Conservation (phyloP, 176 grass and related monocot genomes). For the Cenchrus purpureus region DNA sequence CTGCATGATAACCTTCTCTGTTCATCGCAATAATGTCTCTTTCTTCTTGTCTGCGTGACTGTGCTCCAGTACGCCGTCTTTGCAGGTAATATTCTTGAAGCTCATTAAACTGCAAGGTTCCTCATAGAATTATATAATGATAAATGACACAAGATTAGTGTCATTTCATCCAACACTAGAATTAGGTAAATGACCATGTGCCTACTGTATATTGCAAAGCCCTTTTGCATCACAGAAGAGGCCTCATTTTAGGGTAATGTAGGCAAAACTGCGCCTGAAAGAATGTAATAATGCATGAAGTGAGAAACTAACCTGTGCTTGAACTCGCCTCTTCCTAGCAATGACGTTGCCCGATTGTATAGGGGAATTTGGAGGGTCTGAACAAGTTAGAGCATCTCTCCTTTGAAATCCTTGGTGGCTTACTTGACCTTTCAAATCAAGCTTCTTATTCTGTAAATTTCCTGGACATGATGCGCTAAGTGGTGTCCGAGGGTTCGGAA, state of each 20-base stretch:
- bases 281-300: slow-evolving; percentile 24
- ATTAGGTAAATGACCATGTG: background rate
- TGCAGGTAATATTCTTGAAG: slow-evolving; percentile 98
- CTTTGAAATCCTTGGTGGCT: slow-evolving; percentile 82
- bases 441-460: slow-evolving; percentile 70
- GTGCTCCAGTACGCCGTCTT: slow-evolving; percentile 71
- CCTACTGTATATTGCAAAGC: background rate
- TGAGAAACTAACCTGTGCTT: slow-evolving; percentile 72
- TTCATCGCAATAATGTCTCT: slow-evolving; percentile 59
- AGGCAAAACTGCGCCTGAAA: background rate
- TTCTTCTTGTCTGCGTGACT: slow-evolving; percentile 67
- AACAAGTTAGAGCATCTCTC: slow-evolving; percentile 68
- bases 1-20: slow-evolving; percentile 90
- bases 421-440: slow-evolving; percentile 75
- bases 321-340: slow-evolving; percentile 89
- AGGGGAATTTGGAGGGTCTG: slow-evolving; percentile 58
- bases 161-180: slow-evolving; percentile 24
- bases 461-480: slow-evolving; percentile 62
- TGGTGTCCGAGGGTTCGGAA: slow-evolving; percentile 59
- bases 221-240: background rate
- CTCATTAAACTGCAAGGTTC: slow-evolving; percentile 79
- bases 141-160: slow-evolving; percentile 3
- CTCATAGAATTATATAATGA: slow-evolving; percentile 39
- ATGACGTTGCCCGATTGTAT: slow-evolving; percentile 81
- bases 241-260: background rate